These are phyloP conservation scores for Dichotomocladium elegans DNA, from an alignment of 371 early-diverging fungal species.

Conservation along the genomic window DNA sequence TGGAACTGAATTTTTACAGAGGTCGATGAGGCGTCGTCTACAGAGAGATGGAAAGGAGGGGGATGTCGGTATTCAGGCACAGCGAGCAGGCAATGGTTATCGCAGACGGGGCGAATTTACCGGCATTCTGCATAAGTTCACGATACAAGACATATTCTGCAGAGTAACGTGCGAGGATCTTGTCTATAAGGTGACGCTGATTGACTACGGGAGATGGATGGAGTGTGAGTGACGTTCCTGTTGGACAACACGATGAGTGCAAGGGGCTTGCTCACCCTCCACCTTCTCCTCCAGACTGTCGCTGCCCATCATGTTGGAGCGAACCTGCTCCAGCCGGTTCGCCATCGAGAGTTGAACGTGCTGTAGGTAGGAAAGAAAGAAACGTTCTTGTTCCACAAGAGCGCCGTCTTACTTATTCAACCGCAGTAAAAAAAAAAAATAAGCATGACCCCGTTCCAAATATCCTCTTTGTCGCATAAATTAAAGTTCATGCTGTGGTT, in stretches of 20 bases:
- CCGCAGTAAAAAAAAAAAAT: too few species aligned
- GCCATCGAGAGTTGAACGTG: neutral
- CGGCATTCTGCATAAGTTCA: conserved; percentile 71
- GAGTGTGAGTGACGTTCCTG: neutral
- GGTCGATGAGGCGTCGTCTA: conserved; percentile 64
- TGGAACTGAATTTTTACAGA: conserved; percentile 57
- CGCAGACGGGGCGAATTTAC: conserved; percentile 4
- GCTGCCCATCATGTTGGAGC: conserved; percentile 29
- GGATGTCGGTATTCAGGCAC: too few species aligned
- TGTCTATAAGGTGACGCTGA: conserved; percentile 91
- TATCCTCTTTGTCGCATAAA: too few species aligned
- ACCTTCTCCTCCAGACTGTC: conserved; percentile 58
- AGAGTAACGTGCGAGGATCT: conserved; percentile 84
- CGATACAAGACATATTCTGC: conserved; percentile 74
- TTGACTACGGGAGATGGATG: conserved; percentile 34
- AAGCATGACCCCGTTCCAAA: too few species aligned
- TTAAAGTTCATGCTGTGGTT: too few species aligned
- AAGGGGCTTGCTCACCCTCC: conserved; percentile 40
- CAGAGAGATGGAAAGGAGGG: neutral
- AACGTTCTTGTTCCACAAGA: too few species aligned
- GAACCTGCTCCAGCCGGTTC: conserved; percentile 25
- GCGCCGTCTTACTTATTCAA: too few species aligned
- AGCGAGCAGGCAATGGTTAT: neutral
- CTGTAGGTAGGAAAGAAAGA: neutral
- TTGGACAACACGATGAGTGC: neutral